Conservation (phyloP, 352 stramenopile genomes). For the Phytophthora aleatoria region DNA sequence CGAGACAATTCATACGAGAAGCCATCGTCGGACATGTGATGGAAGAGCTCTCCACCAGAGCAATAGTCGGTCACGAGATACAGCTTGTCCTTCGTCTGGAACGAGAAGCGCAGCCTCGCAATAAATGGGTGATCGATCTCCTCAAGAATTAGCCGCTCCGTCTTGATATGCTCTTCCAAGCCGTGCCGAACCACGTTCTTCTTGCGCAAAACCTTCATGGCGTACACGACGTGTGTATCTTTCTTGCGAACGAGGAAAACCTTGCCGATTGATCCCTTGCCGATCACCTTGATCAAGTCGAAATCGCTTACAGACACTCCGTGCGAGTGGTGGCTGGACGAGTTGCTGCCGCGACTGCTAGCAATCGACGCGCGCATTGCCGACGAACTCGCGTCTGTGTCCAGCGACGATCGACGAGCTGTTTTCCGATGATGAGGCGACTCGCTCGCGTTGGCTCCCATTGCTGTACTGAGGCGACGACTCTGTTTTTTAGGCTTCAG, state of each 20-base stretch:
- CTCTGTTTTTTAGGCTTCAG: constrained; percentile 66
- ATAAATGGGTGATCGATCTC: constrained; percentile 98
- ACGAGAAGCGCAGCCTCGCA: constrained; percentile 96
- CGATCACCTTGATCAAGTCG: constrained; percentile 85
- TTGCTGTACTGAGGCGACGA: constrained; percentile 48
- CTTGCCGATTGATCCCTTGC: constrained; percentile 88
- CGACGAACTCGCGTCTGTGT: constrained; percentile 40
- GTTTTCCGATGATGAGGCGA: constrained; percentile 51
- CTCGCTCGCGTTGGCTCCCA: constrained; percentile 36
- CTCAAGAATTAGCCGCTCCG: constrained; percentile 97
- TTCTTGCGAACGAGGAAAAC: constrained; percentile 89
- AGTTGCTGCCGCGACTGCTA: constrained; percentile 43
- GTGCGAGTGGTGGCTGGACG: constrained; percentile 30
- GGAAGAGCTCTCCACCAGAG: constrained; percentile 97
- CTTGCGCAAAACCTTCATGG: constrained; percentile 99
- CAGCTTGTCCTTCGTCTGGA: constrained; percentile 93
- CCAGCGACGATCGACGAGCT: constrained; percentile 46
- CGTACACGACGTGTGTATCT: constrained; percentile 91
- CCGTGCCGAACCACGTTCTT: constrained; percentile 92
- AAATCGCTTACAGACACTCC: constrained; percentile 85
- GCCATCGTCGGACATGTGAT: constrained; percentile 94
- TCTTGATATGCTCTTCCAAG: constrained; percentile 95
- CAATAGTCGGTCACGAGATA: constrained; percentile 92
- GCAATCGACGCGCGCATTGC: constrained; percentile 64
- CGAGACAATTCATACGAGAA: constrained; percentile 66